Evolutionary conservation across 768 basidiomycete genomes (phyloP).

Genomic region (Boletus subcaerulescens): DNA sequence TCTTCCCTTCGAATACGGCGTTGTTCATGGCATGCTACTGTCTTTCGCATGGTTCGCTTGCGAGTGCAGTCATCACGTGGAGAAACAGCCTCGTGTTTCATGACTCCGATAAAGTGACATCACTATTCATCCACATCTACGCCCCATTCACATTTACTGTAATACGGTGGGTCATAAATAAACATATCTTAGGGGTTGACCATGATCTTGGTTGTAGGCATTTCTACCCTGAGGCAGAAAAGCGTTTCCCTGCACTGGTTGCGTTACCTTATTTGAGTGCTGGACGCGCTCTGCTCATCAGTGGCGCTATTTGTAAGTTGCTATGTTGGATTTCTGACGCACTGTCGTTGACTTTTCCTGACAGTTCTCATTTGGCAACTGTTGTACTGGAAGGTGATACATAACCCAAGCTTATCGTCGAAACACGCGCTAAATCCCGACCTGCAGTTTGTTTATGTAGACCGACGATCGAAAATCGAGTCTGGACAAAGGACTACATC

Average conservation of each 20-base stretch:
- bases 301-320: slow-evolving; percentile 75
- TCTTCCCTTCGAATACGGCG: slow-evolving; percentile 70
- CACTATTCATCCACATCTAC: slow-evolving; percentile 93
- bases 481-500: slow-evolving; percentile 91
- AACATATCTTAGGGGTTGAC: neutral
- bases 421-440: neutral
- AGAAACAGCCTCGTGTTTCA: slow-evolving; percentile 98
- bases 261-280: slow-evolving; percentile 72
- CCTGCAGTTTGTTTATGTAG: slow-evolving; percentile 75
- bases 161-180: slow-evolving; percentile 58
- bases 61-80: slow-evolving; percentile 97
- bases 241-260: slow-evolving; percentile 81
- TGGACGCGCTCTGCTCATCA: slow-evolving; percentile 68
- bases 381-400: slow-evolving; percentile 82
- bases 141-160: slow-evolving; percentile 88
- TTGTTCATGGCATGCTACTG: slow-evolving; percentile 93
- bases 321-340: slow-evolving; percentile 6
- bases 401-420: neutral
- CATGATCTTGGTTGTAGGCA: slow-evolving; percentile 51
- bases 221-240: slow-evolving; percentile 76
- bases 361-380: slow-evolving; percentile 90
- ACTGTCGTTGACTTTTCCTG: slow-evolving; percentile 3
- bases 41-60: slow-evolving; percentile 85
- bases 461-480: slow-evolving; percentile 84
- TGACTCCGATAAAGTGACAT: slow-evolving; percentile 93